These are phyloP conservation scores for Podaxis rugospora DNA, from an alignment of 768 basidiomycete species.

Conservation along the genomic window DNA sequence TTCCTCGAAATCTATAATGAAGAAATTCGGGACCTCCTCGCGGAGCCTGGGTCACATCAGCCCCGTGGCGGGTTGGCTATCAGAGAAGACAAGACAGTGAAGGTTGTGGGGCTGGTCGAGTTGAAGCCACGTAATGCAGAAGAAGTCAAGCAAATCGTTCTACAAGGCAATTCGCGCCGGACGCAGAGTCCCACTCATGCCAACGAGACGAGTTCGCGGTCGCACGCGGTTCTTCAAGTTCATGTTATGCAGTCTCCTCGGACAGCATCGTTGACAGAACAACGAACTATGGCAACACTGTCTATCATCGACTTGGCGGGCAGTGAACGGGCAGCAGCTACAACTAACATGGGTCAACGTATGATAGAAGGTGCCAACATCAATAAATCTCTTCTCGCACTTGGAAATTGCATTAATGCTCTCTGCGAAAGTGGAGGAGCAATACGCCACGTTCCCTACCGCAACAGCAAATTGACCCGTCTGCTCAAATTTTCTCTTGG, in stretches of 20 bases:
- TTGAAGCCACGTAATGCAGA: constrained; percentile 78
- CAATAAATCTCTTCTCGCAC: constrained; percentile 95
- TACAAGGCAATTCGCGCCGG: constrained; percentile 81
- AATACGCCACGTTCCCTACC: constrained; percentile 88
- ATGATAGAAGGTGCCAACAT: constrained; percentile 99
- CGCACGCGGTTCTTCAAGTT: constrained; percentile 96
- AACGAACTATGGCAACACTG: constrained; percentile 82
- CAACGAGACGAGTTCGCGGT: constrained; percentile 94
- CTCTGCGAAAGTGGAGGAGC: constrained; percentile 92
- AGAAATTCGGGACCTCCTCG: constrained; percentile 92
- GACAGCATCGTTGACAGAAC: constrained; percentile 79
- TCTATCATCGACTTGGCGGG: constrained; percentile 99
- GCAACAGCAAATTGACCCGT: constrained; percentile 97
- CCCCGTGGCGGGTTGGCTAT: constrained; percentile 88
- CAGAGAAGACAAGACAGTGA: constrained; percentile 91
- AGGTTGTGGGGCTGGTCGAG: constrained; percentile 82
- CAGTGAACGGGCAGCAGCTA: constrained; percentile 94
- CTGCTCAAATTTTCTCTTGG: constrained; percentile 96
- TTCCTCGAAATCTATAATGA: constrained; percentile 99
- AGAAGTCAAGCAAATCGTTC: constrained; percentile 92
- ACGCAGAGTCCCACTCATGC: constrained; percentile 95
- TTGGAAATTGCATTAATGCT: constrained; percentile 98
- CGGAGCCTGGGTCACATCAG: constrained; percentile 56
- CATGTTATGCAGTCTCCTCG: constrained; percentile 86
- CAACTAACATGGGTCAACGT: constrained; percentile 94